These are phyloP conservation scores for Myriosclerotinia curreyana DNA, from an alignment of 2,329 filamentous ascomycete species.

Conservation along the genomic window DNA sequence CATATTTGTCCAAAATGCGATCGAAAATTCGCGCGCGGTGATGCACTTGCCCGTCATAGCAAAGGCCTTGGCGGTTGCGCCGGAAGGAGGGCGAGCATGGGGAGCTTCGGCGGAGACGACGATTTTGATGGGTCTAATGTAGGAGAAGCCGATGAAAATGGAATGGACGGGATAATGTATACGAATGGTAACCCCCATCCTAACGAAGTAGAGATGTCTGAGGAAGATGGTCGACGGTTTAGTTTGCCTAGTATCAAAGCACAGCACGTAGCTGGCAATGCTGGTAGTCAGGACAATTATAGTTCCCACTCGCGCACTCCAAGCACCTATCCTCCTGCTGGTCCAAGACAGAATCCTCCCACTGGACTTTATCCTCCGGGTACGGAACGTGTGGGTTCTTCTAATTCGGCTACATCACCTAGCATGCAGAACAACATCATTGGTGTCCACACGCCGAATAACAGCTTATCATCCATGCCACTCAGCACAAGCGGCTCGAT, in stretches of 20 bases:
- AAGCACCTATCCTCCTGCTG: conserved; percentile 75
- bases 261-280: conserved; percentile 58
- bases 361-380: conserved; percentile 60
- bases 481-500: conserved; percentile 49
- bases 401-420: conserved; percentile 54
- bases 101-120: conserved; percentile 75
- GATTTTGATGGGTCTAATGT: conserved; percentile 59
- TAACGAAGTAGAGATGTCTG: conserved; percentile 60
- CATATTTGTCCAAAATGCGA: conserved; percentile 95
- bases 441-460: conserved; percentile 48
- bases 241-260: conserved; percentile 74
- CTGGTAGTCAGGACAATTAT: conserved; percentile 37
- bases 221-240: conserved; percentile 59
- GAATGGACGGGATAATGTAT: conserved; percentile 57
- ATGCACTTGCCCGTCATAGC: conserved; percentile 90
- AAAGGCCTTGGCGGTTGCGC: conserved; percentile 96
- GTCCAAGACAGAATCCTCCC: conserved; percentile 48
- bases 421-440: conserved; percentile 43
- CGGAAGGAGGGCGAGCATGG: conserved; percentile 81
- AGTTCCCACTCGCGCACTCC: conserved; percentile 62
- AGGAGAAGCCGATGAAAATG: conserved; percentile 52
- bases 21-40: conserved; percentile 89
- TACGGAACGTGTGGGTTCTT: conserved; percentile 49
- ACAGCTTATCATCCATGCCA: conserved; percentile 50
- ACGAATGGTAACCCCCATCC: conserved; percentile 44